Evolutionary conservation across 2,329 filamentous ascomycete species (phyloP), one percentile per base, ranked within the genome.

Genomic region (Cryphonectria nitschkei): DNA sequence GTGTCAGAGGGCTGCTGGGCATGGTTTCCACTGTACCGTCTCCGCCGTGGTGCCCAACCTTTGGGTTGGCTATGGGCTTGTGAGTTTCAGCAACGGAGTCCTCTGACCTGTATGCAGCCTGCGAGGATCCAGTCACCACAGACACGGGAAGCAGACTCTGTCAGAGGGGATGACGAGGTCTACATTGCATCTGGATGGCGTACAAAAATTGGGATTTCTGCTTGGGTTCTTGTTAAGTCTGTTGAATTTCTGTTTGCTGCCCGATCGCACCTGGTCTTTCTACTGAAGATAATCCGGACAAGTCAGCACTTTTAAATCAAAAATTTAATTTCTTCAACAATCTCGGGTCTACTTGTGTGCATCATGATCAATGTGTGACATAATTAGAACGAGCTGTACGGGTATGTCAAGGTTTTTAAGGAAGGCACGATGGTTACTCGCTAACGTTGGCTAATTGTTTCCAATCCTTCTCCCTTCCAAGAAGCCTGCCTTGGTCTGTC

Each of bases 171-270:
- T 85, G 84, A 85, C 79, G 82, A 83, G 82, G 81, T 81, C 81
- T 83, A 78, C 80, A 82, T 84, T 85, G 84, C 84, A 85, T 85
- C 76, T 78, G 79, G 78, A 70, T 70, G 83, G 85, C 84, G 84
- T 84, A 81, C 73, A 74, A 79, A 81, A 83, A 62, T 66, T 26
- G 52, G 79, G 78, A 19, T 76, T 73, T 70, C 73, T 73, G 75
- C 76, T 64, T 16, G 54, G 54, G 46, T 74, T 56, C 75, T 74
- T 74, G 68, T 72, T 74, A 69, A 62, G 32, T 70, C 58, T 78
- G 77, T 69, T 65, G 60, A 54, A 46, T 71, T 71, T 71, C 58
- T 41, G 73, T 29, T 56, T 43, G 37, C 72, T 71, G 43, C 67
- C 71, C 72, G 34, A 39, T 62, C 52, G 22, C 64, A 69, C 72